Evolutionary conservation across 257 asterid genomes (phyloP), one percentile per base, ranked within the genome.

Genomic region (Solanum sitiens): DNA sequence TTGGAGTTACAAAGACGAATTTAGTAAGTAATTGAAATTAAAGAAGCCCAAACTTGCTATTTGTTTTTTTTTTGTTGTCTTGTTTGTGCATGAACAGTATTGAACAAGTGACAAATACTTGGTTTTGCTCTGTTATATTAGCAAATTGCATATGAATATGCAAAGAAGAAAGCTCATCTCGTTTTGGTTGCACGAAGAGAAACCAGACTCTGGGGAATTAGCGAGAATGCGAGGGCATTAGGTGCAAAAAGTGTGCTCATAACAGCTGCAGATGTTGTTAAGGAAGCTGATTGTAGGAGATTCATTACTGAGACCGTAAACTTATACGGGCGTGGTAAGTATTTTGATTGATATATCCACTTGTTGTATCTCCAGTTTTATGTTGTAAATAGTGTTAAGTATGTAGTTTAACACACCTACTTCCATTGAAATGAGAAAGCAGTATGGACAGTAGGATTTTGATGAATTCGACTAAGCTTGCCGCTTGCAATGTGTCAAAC

Each of bases 111-210:
- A 79, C 85, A 27, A 15, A 47, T 27, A 15, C 67, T 47, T 47
- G 30, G 65, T 47, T 80, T 30, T 80, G 0, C 42, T 47, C 10
- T 47, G 67, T 47, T 0, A 44, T 25, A 77, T 50, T 80, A 95
- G 99, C 98, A 95, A 95, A 95, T 96, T 23, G 98, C 98, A n/a
- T 96, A 96, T 74, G 94, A 96, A 86, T 96, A 95, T 82, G 99
- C 99, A 16, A 94, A 94, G 92, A 94, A 96, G 90, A 90, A 94
- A 79, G 98, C 94, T 2, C 95, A 91, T 75, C 98, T 95, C 2
- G 99, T 95, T 15, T 75, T 96, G 88, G 95, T 96, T 1, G 99
- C 99, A 35, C 90, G 99, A 84, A 91, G 99, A 88, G 98, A 95
- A 35, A 90, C 86, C 80, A 93, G 99, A 89, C 89, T 95, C 33